A percentile compares a stretch with the other conserved stretches of the same genome.
Conservation (phyloP, 1,284 basidiomycete genomes). For the Sanghuangporus weigelae region DNA sequence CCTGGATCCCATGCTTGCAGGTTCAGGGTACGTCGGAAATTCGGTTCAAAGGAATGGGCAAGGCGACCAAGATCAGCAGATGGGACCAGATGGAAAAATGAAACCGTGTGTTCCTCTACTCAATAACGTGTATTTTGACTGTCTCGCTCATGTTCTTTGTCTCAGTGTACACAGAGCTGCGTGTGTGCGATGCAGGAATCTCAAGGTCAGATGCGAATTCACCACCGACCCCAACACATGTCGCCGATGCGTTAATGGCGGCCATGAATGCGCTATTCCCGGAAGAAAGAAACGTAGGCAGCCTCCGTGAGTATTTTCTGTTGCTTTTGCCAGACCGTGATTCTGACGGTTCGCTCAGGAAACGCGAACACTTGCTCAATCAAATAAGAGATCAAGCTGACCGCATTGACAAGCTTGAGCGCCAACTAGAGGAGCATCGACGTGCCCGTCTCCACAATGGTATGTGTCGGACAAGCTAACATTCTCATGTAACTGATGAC, state of each 20-base stretch:
- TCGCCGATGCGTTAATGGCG: slow-evolving; percentile 14
- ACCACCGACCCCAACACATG: slow-evolving; percentile 16
- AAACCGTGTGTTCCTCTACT: not conserved
- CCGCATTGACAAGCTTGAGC: slow-evolving; percentile 64
- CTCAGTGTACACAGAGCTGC: slow-evolving; percentile 5
- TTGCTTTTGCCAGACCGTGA: not conserved
- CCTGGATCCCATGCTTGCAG: not conserved
- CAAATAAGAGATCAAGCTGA: slow-evolving; percentile 67
- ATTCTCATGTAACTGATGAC: slow-evolving; percentile 13
- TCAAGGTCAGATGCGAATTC: slow-evolving; percentile 18
- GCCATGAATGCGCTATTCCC: slow-evolving; percentile 15
- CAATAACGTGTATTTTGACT: not conserved
- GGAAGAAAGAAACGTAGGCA: slow-evolving; percentile 16
- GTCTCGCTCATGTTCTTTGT: not conserved
- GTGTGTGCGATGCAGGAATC: slow-evolving; percentile 17
- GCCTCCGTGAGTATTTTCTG: slow-evolving; percentile 10
- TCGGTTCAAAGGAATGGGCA: not conserved
- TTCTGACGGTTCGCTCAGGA: slow-evolving; percentile 32
- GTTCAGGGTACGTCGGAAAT: not conserved
- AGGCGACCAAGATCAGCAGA: not conserved
- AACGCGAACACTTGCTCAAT: slow-evolving; percentile 70
- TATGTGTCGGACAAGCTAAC: slow-evolving; percentile 10
- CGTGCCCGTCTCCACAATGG: slow-evolving; percentile 19
- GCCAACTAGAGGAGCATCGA: slow-evolving; percentile 46
- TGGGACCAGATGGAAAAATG: slow-evolving; percentile 1